A percentile compares a stretch with the other conserved stretches of the same genome.
phyloP scores from a whole-genome alignment of 2,329 filamentous ascomycete species.

The Xylaria multiplex region DNA sequence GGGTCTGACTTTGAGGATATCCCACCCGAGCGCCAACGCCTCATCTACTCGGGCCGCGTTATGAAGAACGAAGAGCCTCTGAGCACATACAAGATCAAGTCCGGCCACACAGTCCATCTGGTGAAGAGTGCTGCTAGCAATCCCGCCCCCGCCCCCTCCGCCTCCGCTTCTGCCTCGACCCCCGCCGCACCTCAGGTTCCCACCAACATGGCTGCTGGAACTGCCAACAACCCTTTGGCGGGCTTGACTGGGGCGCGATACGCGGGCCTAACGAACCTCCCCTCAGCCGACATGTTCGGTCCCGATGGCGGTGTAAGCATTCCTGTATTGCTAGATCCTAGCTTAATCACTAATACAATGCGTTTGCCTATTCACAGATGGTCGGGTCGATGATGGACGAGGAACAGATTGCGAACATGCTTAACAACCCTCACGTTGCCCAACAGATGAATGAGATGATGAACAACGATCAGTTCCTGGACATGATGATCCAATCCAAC shows the following conservation, averaged over 20 bases:
- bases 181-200: slow-evolving; percentile 70
- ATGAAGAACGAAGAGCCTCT: slow-evolving; percentile 94
- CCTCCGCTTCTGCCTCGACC: slow-evolving; percentile 52
- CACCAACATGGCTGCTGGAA: slow-evolving; percentile 81
- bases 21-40: slow-evolving; percentile 85
- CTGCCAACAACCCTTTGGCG: slow-evolving; percentile 88
- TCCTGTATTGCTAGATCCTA: background rate
- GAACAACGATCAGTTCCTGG: slow-evolving; percentile 92
- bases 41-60: slow-evolving; percentile 97
- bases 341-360: slow-evolving; percentile 2
- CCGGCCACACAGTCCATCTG: slow-evolving; percentile 93
- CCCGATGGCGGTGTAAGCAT: slow-evolving; percentile 89
- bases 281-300: slow-evolving; percentile 88
- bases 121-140: slow-evolving; percentile 97
- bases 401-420: slow-evolving; percentile 83
- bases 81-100: slow-evolving; percentile 90
- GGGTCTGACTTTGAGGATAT: slow-evolving; percentile 85
- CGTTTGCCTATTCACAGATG: slow-evolving; percentile 69
- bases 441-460: slow-evolving; percentile 93
- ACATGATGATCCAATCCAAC: slow-evolving; percentile 93
- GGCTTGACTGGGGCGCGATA: slow-evolving; percentile 92
- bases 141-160: slow-evolving; percentile 56
- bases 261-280: slow-evolving; percentile 89
- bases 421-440: slow-evolving; percentile 87
- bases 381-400: slow-evolving; percentile 80